These are phyloP conservation scores for Penicillium fimorum DNA, from an alignment of 495 filamentous ascomycete species.

Conservation along the genomic window DNA sequence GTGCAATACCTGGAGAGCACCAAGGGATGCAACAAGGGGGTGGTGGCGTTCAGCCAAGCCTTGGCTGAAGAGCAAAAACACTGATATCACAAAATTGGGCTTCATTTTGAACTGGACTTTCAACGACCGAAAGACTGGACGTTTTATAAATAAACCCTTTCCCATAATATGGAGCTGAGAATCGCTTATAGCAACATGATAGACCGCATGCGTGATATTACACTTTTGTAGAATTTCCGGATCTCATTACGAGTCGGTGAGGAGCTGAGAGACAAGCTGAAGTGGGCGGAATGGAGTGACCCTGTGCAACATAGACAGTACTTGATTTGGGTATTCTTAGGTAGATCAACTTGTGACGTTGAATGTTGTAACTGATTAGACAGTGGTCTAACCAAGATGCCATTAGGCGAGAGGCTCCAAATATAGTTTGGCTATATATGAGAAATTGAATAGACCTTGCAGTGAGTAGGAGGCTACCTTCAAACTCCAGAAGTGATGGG, in stretches of 20 bases:
- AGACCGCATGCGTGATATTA: not conserved
- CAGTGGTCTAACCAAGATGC: too few species aligned
- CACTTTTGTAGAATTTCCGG: not conserved
- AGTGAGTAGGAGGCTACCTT: not conserved
- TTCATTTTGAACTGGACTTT: not conserved
- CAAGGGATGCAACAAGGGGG: slow-evolving; percentile 13
- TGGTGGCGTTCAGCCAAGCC: not conserved
- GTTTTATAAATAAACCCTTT: not conserved
- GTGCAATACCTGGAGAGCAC: slow-evolving; percentile 25
- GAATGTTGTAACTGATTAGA: too few species aligned
- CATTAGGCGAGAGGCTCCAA: too few species aligned
- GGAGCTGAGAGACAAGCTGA: too few species aligned
- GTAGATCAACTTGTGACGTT: too few species aligned
- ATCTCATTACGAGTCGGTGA: too few species aligned
- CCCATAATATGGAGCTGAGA: not conserved
- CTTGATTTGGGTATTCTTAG: too few species aligned
- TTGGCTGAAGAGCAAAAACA: not conserved
- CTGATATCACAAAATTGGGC: not conserved
- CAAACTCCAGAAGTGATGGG: not conserved
- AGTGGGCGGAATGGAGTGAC: too few species aligned
- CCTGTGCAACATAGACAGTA: too few species aligned
- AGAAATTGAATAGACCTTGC: not conserved
- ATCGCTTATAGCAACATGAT: not conserved
- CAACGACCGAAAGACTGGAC: not conserved
- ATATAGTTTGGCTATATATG: not conserved